Base-by-base conservation (phyloP, 192 early-diverging fungal genomes). In the Coemansia sp. region DNA sequence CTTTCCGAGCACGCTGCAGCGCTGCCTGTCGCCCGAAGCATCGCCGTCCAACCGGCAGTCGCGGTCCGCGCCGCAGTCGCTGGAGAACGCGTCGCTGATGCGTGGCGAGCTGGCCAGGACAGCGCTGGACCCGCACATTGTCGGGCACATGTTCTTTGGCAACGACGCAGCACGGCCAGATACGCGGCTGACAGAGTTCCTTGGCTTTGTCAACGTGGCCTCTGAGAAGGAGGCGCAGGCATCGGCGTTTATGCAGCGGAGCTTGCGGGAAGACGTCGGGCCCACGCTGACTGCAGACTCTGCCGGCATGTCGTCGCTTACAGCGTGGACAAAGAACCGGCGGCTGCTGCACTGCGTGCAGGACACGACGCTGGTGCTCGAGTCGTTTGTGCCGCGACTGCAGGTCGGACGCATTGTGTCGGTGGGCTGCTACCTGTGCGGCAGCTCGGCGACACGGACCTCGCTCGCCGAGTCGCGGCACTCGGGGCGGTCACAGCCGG, bases 211-310 rank as follows among this genome's bases (percentile, higher is more conserved):
- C 48, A 68, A 75, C 47, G 60, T 41, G 1, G 40, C 60, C 1
- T 64, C 66, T 6, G 71, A 75, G 2, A 67, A 67, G 53, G 71
- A 75, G 17, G 71, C 66, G 4, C 41, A 51, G 53, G 23, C 10
- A 11, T 40, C 57, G 10, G 49, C 61, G 20, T 75, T 75, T 47
- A 68, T 75, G 65, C 71, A 75, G 50, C 65, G 71, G 38, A 62
- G 71, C 23, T 43, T 75, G 71, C 71, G 71, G 34, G 71, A 75
- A 39, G 71, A 75, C 38, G 55, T 75, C 11, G 71, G 36, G 44
- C 71, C 71, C 11, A 75, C 71, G 45, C 64, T 75, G 37, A 37
- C 54, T 0, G 60, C 64, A 15, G 70, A 66, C 51, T 36, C 48
- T 11, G 12, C 51, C 10, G 12, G 42, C 0, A 38, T 75, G 57